These are phyloP conservation scores for Entonaema liquescens DNA, from an alignment of 495 filamentous ascomycete species.

Conservation along the genomic window DNA sequence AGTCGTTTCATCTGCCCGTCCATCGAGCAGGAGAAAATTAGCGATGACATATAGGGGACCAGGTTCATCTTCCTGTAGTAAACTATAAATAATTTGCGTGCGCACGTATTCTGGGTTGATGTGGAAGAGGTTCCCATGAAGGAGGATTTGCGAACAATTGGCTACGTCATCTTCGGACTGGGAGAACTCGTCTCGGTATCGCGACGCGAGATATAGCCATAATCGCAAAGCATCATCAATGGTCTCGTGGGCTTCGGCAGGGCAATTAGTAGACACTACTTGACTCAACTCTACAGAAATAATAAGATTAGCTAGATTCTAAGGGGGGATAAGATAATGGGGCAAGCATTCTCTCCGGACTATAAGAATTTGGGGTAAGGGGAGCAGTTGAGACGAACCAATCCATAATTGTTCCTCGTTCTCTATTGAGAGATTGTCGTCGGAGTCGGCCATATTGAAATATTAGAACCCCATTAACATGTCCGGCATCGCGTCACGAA, in stretches of 20 bases:
- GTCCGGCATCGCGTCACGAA: conserved; percentile 33
- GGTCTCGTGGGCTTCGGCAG: conserved; percentile 68
- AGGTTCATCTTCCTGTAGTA: conserved; percentile 89
- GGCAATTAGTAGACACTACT: conserved; percentile 76
- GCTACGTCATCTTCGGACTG: conserved; percentile 85
- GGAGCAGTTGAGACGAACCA: conserved; percentile 62
- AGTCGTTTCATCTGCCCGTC: conserved; percentile 76
- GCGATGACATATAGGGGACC: conserved; percentile 80
- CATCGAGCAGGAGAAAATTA: conserved; percentile 91
- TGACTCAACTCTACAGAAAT: conserved; percentile 75
- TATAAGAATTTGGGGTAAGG: not conserved
- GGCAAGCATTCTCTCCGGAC: not conserved
- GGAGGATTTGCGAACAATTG: conserved; percentile 81
- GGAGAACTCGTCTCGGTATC: conserved; percentile 83
- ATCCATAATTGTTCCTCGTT: conserved; percentile 94
- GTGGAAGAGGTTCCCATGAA: conserved; percentile 77
- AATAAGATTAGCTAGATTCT: conserved; percentile 9
- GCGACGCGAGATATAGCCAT: conserved; percentile 81
- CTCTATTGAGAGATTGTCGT: conserved; percentile 74
- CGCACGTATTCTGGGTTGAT: conserved; percentile 86
- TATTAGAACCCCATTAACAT: conserved; percentile 32
- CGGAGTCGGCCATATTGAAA: conserved; percentile 64
- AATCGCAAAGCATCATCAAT: conserved; percentile 89
- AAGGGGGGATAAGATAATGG: not conserved
- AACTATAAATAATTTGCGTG: conserved; percentile 88